Evolutionary conservation across 352 stramenopile genomes (phyloP), one percentile per base, ranked within the genome.

Genomic region (Blastocystis sp.): DNA sequence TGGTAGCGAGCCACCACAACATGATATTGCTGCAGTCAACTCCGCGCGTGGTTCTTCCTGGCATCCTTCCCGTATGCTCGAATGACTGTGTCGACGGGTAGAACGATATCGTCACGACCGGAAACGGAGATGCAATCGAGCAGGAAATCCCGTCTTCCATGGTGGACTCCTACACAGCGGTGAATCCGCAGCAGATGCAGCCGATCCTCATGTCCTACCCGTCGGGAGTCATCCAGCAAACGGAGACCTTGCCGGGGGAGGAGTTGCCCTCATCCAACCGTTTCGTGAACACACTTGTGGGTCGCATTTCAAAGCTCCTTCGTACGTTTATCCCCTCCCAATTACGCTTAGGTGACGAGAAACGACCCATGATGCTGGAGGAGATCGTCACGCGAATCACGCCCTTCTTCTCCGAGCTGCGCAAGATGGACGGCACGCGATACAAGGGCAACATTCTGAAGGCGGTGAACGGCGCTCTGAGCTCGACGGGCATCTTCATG

Each of bases 371-470:
- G 9, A 48, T 19, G 2, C 10, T 81, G 4, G 71, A 81, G 19
- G 45, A 81, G 28, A 63, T 81, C n/a, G 52, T 81, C 24, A 63
- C 43, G 10, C 42, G 52, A 11, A 63, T 65, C 3, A 40, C 71
- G 24, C 71, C 71, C 17, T 28, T 65, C 19, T 45, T 81, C 66
- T 24, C 52, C 24, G 54, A 63, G 9, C 43, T 81, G 43, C 43
- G 71, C 17, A 81, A 81, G 48, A 65, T 65, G 71, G 71, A 81
- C 59, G 71, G 71, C 3, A 81, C 71, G 17, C 43, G 71, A 14
- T 81, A 81, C 43, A 81, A 81, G 43, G 71, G 71, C 4, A 81
- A 81, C 59, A 81, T 28, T 4, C 7, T 81, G 21, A 81, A 81
- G 52, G 71, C 71, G 21, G 43, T 81, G 21, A 81, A 81, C 43